phyloP scores from a whole-genome alignment of 352 stramenopile genomes.

The Pythium utonaiense region DNA sequence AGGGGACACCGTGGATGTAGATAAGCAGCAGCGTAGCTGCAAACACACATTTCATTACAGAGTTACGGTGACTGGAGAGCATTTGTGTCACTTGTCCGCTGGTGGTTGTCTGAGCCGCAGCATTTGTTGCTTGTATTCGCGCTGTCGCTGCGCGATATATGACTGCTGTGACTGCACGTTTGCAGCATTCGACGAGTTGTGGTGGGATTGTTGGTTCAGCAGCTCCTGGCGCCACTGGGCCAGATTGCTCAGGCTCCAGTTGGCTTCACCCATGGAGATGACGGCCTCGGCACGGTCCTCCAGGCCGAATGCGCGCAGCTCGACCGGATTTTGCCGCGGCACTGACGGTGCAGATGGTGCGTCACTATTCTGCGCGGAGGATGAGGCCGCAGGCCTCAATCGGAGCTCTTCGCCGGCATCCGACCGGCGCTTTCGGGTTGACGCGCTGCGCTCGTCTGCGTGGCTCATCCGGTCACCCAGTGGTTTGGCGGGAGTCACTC shows the following conservation, averaged over 20 bases:
- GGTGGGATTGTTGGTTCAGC: constrained; percentile 12
- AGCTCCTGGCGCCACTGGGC: constrained; percentile 64
- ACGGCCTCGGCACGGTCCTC: constrained; percentile 76
- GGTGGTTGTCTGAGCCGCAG: constrained; percentile 19
- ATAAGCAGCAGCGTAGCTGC: background rate
- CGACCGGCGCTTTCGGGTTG: constrained; percentile 23
- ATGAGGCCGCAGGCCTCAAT: background rate
- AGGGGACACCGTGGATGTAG: background rate
- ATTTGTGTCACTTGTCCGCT: too few relatives aligned
- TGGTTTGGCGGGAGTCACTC: background rate
- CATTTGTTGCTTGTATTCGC: constrained; percentile 66
- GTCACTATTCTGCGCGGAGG: too few relatives aligned
- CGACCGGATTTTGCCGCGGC: constrained; percentile 29
- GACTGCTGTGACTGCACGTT: background rate
- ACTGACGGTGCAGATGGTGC: too few relatives aligned
- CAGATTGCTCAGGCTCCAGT: constrained; percentile 59
- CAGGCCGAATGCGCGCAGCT: constrained; percentile 67
- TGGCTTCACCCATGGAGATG: constrained; percentile 39
- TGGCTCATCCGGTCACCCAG: constrained; percentile 4
- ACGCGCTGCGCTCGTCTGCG: too few relatives aligned
- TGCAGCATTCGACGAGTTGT: background rate
- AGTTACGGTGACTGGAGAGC: too few relatives aligned
- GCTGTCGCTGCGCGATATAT: constrained; percentile 67
- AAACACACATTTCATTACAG: background rate
- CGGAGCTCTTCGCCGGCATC: constrained; percentile 12